Base-by-base conservation (phyloP, 73 alveolate genomes). In the Paramecium sexaurelia region DNA sequence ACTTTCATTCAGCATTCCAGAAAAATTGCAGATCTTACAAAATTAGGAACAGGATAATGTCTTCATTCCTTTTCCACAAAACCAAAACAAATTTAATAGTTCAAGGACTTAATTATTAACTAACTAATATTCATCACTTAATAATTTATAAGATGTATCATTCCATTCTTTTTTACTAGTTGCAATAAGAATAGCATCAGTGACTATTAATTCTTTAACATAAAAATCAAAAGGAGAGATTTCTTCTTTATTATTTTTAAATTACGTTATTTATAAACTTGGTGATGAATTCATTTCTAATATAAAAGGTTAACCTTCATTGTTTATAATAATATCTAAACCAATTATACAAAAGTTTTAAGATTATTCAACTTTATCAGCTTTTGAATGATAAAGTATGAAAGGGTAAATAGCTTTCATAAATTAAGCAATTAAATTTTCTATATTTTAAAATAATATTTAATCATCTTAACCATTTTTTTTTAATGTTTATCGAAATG, bases 281-380 rank as follows among this genome's bases (percentile, higher is more conserved):
- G 99, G 99, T 24, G 96, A 85, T 17, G 96, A 96, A 95, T 98
- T 98, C 33, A 97, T 99, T 90, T 98, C 99, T 22, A 98, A 84
- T 3, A 98, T 92, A 97, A 97, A 97, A 4, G 99, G 99, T 85
- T 95, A 95, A 20, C 95, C 92, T 40, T 95, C 73, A 51, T 85
- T 93, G 93, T 96, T 98, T 7, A 96, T 55, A 20, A 96, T 83
- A n/a, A 96, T 95, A 84, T 96, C 99, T 57, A 96, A 94, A 11
- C 99, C 99, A 24, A 96, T 92, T 7, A 95, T 75, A 55, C 95
- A 97, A 89, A 95, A 96, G 56, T 78, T 73, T 26, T 61, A 19
- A 22, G 39, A 71, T 15, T 71, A 11, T 26, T 78, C 55, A 22
- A 15, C 3, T 26, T 22, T 39, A 7, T 78, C 43, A 2, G 20